Base-by-base conservation (phyloP, 495 filamentous ascomycete species). In the Penicillium angulare region DNA sequence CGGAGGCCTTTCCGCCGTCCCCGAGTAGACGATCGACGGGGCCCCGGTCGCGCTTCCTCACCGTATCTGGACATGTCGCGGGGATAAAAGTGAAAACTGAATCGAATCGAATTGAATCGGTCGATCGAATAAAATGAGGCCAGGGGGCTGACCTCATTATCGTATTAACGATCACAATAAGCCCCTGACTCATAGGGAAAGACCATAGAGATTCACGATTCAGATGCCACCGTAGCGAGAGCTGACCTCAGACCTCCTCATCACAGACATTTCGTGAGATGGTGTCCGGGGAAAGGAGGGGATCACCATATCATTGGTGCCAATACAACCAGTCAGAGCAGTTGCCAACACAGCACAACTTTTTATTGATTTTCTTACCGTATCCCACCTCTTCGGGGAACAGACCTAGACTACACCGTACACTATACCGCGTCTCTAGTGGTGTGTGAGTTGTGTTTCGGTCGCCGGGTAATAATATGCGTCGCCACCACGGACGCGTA, bases 151-250 rank as follows among this genome's bases (percentile, higher is more conserved):
- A 2, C 27, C 5, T 31, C 24, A 13, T 23, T 41, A 23, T 23
- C 38, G 15, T 41, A 41, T 23, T 24, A 24, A 3, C 9, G 21
- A n/a, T 22, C 18, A 23, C 10, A n/a, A n/a, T 17, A 21, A 40
- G 20, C 38, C 22, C 52, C 46, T 54, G 52, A 55, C 52, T 55
- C 52, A 50, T 24, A 33, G 3, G 29, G 49, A 20, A 20, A 52
- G 24, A n/a, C n/a, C 39, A 36, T 23, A 15, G 20, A 22, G 10
- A 31, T 7, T 20, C 17, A 47, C 23, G 17, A 22, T 15, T n/a
- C n/a, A 18, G 27, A 46, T 40, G 34, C 23, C 27, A 47, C 43
- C n/a, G 43, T 47, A 41, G 38, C 38, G 21, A 16, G 38, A 41
- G 36, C 50, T 47, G 43, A 52, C 35, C 50, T 41, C 43, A 41